A percentile compares a stretch with the other conserved stretches of the same genome.
These are phyloP conservation scores for Alternaria brassicae DNA, from an alignment of 2,329 filamentous ascomycete genomes.

Conservation along the genomic window DNA sequence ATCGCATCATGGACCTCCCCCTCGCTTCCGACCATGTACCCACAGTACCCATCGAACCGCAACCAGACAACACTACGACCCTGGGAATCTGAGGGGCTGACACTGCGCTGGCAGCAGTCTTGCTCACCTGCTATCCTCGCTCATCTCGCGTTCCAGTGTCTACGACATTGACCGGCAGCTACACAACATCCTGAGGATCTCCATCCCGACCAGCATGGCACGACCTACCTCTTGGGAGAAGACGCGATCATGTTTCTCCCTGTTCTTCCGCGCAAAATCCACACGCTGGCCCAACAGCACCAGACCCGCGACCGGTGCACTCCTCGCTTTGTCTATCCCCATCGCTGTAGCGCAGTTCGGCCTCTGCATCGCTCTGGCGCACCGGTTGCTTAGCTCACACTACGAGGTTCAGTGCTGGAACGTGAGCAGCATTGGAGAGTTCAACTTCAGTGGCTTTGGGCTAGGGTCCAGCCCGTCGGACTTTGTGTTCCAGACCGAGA, in stretches of 20 bases:
- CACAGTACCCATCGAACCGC: conserved; percentile 7
- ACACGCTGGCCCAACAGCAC: conserved; percentile 9
- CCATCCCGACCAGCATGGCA: conserved; percentile 5
- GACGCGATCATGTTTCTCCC: neutral
- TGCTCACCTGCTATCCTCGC: neutral
- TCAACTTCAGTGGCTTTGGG: neutral
- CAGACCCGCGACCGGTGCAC: neutral
- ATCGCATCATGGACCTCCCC: neutral
- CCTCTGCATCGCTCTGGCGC: conserved; percentile 2
- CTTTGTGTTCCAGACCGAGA: neutral
- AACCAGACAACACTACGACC: neutral
- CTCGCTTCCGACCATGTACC: neutral
- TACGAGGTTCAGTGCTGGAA: conserved; percentile 1
- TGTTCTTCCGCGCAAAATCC: conserved; percentile 2
- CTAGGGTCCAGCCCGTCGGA: neutral
- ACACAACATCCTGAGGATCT: neutral
- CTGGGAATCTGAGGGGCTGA: neutral
- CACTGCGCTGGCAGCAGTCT: neutral
- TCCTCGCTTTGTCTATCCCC: neutral
- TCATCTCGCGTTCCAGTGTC: neutral
- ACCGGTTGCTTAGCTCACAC: neutral
- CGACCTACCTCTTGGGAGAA: neutral
- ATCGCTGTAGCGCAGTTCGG: conserved; percentile 3
- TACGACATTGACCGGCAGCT: neutral
- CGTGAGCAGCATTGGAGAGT: neutral